Percentiles rank a stretch among this genome's conserved stretches.
phyloP scores from a whole-genome alignment of 176 grass and related monocot species.

The Lolium multiflorum region DNA sequence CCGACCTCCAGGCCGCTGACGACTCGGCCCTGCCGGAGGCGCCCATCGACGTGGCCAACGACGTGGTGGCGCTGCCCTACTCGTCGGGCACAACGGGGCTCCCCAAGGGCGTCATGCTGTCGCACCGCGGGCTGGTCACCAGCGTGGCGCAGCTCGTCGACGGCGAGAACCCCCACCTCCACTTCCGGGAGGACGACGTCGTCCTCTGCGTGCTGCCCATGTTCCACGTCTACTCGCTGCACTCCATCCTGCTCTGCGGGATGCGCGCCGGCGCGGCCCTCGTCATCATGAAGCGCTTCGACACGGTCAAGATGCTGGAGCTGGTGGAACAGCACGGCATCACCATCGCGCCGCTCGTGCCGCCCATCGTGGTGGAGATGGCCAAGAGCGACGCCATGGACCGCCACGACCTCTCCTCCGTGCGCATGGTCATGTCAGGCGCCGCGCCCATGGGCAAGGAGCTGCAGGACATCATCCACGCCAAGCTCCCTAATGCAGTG shows the following conservation, averaged over 20 bases:
- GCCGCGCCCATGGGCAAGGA: constrained; percentile 93
- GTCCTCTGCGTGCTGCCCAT: constrained; percentile 89
- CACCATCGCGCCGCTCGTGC: constrained; percentile 68
- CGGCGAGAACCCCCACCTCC: constrained; percentile 59
- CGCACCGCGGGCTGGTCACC: constrained; percentile 69
- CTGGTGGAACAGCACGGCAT: constrained; percentile 62
- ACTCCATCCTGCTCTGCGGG: constrained; percentile 73
- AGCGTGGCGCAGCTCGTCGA: constrained; percentile 68
- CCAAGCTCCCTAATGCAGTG: constrained; percentile 61
- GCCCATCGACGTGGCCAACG: constrained; percentile 52
- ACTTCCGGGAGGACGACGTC: constrained; percentile 46
- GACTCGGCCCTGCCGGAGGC: background rate
- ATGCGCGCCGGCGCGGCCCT: constrained; percentile 65
- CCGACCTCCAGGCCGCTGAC: constrained; percentile 49
- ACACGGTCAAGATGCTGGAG: constrained; percentile 57
- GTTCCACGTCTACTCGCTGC: constrained; percentile 87
- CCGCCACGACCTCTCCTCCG: constrained; percentile 70
- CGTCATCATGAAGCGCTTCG: constrained; percentile 77
- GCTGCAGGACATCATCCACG: constrained; percentile 66
- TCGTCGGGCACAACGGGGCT: constrained; percentile 91
- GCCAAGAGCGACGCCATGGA: constrained; percentile 58
- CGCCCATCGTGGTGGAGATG: constrained; percentile 82
- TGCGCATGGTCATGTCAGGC: constrained; percentile 76
- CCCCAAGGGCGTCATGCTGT: constrained; percentile 88
- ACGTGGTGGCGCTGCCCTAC: constrained; percentile 79